Evolutionary conservation across 257 asterid species (phyloP).

Genomic region (Primulina tabacum): DNA sequence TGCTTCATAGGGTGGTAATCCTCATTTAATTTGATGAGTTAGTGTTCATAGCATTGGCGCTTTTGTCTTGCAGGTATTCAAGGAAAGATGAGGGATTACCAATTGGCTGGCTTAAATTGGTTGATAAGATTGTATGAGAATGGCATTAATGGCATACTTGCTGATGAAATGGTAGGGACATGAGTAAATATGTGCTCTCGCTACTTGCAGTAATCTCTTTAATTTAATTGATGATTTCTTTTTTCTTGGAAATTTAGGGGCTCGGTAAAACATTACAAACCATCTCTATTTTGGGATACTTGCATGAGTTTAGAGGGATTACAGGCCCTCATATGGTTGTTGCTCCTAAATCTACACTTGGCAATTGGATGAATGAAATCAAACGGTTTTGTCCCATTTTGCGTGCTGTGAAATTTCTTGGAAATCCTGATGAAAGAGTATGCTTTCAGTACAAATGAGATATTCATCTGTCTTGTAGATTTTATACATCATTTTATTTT

Average conservation of each 20-base stretch:
- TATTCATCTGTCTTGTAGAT: constrained; percentile 11
- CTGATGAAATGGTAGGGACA: constrained; percentile 89
- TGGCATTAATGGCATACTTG: constrained; percentile 98
- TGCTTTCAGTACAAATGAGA: constrained; percentile 25
- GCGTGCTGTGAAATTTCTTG: constrained; percentile 95
- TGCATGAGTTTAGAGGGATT: constrained; percentile 92
- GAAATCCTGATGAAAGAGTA: constrained; percentile 98
- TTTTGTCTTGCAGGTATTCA: constrained; percentile 68
- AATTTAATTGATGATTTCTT: constrained; percentile 10
- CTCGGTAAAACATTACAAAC: constrained; percentile 98
- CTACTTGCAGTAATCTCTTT: constrained; percentile 9
- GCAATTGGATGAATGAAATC: constrained; percentile 99
- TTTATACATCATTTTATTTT: constrained; percentile 10
- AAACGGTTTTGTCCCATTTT: constrained; percentile 86
- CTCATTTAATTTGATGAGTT: neutral
- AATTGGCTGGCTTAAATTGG: constrained; percentile 99
- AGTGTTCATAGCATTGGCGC: neutral
- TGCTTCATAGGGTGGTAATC: neutral
- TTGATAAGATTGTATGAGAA: constrained; percentile 91
- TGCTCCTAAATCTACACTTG: constrained; percentile 98
- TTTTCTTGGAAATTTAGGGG: constrained; percentile 47
- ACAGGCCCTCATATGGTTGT: constrained; percentile 99
- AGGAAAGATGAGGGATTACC: constrained; percentile 99
- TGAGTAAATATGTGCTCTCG: neutral
- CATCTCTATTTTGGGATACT: constrained; percentile 89